Evolutionary conservation across 805 yeast genomes (phyloP).

Genomic region (Teunomyces kruisii): DNA sequence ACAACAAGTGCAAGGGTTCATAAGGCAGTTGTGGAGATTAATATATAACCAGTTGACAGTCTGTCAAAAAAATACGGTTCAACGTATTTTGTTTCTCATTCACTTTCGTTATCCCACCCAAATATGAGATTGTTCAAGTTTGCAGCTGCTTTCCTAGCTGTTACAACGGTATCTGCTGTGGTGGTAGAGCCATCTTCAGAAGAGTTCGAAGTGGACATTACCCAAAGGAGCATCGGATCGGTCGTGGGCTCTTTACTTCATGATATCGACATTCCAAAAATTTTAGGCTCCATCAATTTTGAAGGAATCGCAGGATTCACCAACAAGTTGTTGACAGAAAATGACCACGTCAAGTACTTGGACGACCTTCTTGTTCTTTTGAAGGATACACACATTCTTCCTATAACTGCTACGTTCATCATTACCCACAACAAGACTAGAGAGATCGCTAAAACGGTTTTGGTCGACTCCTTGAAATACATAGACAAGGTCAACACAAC

Average conservation of each 20-base stretch:
- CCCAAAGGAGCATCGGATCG: conserved; percentile 9
- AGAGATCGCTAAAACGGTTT: conserved; percentile 14
- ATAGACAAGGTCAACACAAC: conserved; percentile 21
- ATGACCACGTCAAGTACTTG: conserved; percentile 19
- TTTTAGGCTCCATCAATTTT: conserved; percentile 14
- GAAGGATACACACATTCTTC: conserved; percentile 22
- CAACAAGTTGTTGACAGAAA: conserved; percentile 21
- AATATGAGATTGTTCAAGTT: conserved; percentile 2
- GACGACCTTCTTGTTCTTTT: conserved; percentile 23
- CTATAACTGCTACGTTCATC: conserved; percentile 21
- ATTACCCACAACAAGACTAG: conserved; percentile 24
- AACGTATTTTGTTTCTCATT: not conserved
- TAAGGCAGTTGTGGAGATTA: not conserved
- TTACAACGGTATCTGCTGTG: conserved; percentile 4
- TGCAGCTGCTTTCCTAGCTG: conserved; percentile 1
- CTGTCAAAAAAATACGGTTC: not conserved
- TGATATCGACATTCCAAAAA: conserved; percentile 16
- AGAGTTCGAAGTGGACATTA: conserved; percentile 8
- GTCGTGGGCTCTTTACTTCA: conserved; percentile 12
- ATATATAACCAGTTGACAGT: not conserved
- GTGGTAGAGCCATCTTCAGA: conserved; percentile 9
- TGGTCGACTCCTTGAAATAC: conserved; percentile 15
- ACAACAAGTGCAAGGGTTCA: not conserved
- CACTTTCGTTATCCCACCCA: not conserved
- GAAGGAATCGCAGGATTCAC: conserved; percentile 31